phyloP scores from a whole-genome alignment of 2,329 filamentous ascomycete genomes.

The Diplodia scrobiculata region DNA sequence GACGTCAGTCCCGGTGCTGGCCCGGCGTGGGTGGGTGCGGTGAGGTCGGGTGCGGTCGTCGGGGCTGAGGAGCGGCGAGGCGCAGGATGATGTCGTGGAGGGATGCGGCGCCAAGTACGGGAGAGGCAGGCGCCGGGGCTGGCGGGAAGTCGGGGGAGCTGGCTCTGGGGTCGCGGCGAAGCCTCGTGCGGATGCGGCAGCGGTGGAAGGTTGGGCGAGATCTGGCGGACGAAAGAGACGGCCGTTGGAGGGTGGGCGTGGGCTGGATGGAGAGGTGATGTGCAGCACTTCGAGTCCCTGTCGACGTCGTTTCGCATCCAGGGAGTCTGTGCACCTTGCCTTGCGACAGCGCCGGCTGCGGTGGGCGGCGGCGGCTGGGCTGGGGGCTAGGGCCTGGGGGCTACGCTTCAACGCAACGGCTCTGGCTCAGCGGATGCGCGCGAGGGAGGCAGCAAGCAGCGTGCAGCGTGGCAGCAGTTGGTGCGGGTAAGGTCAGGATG shows the following conservation, averaged over 20 bases:
- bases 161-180: slow-evolving; percentile 9
- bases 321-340: slow-evolving; percentile 31
- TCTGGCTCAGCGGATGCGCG: neutral
- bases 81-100: slow-evolving; percentile 29
- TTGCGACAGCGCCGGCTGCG: slow-evolving; percentile 29
- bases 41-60: slow-evolving; percentile 22
- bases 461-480: slow-evolving; percentile 11
- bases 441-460: neutral
- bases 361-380: slow-evolving; percentile 19
- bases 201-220: neutral
- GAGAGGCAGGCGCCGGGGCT: slow-evolving; percentile 25
- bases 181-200: slow-evolving; percentile 18
- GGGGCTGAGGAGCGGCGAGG: slow-evolving; percentile 24
- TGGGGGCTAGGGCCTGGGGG: slow-evolving; percentile 8
- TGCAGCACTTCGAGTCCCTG: slow-evolving; percentile 29
- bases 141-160: slow-evolving; percentile 14
- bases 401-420: slow-evolving; percentile 7
- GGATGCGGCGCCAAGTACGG: slow-evolving; percentile 26
- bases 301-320: slow-evolving; percentile 27
- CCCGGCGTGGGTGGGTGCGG: slow-evolving; percentile 18
- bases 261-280: slow-evolving; percentile 27
- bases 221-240: slow-evolving; percentile 11
- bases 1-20: slow-evolving; percentile 5
- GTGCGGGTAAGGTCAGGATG: slow-evolving; percentile 11
- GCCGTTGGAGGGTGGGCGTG: slow-evolving; percentile 17